A percentile compares a stretch with the other conserved stretches of the same genome.
phyloP scores from a whole-genome alignment of 2,329 filamentous ascomycete genomes.

The Nigrospora osmanthi region DNA sequence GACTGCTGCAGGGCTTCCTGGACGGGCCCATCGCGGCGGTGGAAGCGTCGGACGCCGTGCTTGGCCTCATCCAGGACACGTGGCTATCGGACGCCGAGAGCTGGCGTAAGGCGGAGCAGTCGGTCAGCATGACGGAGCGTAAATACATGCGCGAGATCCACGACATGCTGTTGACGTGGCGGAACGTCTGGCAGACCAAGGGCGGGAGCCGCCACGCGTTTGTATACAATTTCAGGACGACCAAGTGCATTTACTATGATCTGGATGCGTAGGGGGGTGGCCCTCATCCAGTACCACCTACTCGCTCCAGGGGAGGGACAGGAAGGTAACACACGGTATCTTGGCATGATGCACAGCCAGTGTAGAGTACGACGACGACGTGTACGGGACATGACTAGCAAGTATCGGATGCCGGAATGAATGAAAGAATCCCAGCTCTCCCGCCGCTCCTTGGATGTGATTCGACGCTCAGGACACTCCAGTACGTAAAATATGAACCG shows the following conservation, averaged over 20 bases:
- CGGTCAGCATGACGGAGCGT: constrained; percentile 66
- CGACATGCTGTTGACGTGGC: constrained; percentile 62
- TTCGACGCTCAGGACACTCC: no score
- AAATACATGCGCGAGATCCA: constrained; percentile 80
- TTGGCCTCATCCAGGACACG: constrained; percentile 69
- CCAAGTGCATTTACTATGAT: constrained; percentile 80
- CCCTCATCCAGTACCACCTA: no score
- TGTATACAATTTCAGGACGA: constrained; percentile 86
- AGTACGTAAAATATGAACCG: no score
- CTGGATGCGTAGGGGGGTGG: constrained; percentile 35
- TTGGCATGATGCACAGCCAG: no score
- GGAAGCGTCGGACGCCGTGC: constrained; percentile 76
- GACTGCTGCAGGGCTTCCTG: constrained; percentile 62
- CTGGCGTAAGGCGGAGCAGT: constrained; percentile 77
- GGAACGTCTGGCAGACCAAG: constrained; percentile 44
- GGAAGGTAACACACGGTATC: no score
- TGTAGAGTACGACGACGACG: no score
- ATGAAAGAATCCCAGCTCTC: no score
- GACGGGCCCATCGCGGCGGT: constrained; percentile 79
- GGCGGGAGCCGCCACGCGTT: constrained; percentile 64
- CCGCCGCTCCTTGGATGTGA: no score
- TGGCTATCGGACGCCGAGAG: constrained; percentile 71
- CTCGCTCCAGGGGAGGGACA: no score
- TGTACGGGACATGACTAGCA: no score
- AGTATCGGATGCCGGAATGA: no score